A percentile compares a stretch with the other conserved stretches of the same genome.
Evolutionary conservation across 1,284 basidiomycete species (phyloP).

Genomic region (Trametes pubescens): DNA sequence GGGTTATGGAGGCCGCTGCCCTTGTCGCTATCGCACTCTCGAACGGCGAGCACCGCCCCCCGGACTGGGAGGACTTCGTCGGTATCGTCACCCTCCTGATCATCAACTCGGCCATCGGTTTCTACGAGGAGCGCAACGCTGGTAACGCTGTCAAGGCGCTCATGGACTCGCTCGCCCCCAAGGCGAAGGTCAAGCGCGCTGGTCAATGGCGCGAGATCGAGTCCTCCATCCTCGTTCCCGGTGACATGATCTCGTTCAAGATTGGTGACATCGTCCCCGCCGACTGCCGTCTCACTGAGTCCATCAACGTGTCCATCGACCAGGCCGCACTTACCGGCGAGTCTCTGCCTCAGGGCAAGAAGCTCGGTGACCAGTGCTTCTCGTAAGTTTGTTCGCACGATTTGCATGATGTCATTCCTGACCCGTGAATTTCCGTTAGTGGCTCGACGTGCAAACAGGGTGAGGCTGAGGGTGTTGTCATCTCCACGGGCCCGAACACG

Average conservation of each 20-base stretch:
- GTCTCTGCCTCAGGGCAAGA: conserved; percentile 92
- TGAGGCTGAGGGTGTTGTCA: conserved; percentile 96
- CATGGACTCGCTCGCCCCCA: conserved; percentile 98
- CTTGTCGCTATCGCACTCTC: conserved; percentile 96
- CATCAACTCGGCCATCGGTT: conserved; percentile 97
- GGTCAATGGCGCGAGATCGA: conserved; percentile 91
- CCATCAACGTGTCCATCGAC: conserved; percentile 96
- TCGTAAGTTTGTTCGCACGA: conserved; percentile 64
- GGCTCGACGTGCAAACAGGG: conserved; percentile 98
- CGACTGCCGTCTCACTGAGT: conserved; percentile 94
- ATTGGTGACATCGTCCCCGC: conserved; percentile 97
- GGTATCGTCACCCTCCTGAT: conserved; percentile 94
- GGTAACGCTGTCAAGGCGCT: conserved; percentile 99
- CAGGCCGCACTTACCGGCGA: conserved; percentile 97
- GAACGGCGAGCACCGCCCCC: conserved; percentile 87
- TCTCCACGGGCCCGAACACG: conserved; percentile 95
- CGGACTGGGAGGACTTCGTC: conserved; percentile 98
- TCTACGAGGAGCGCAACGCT: conserved; percentile 96
- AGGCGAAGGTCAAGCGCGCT: conserved; percentile 90
- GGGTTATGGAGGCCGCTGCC: conserved; percentile 99
- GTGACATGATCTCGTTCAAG: conserved; percentile 96
- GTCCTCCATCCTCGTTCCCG: conserved; percentile 87
- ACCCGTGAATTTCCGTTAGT: conserved; percentile 48
- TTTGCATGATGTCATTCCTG: conserved; percentile 19
- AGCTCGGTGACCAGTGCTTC: conserved; percentile 94